phyloP scores from a whole-genome alignment of 1,139 yeast species.

The Saccharomycopsis phalli region DNA sequence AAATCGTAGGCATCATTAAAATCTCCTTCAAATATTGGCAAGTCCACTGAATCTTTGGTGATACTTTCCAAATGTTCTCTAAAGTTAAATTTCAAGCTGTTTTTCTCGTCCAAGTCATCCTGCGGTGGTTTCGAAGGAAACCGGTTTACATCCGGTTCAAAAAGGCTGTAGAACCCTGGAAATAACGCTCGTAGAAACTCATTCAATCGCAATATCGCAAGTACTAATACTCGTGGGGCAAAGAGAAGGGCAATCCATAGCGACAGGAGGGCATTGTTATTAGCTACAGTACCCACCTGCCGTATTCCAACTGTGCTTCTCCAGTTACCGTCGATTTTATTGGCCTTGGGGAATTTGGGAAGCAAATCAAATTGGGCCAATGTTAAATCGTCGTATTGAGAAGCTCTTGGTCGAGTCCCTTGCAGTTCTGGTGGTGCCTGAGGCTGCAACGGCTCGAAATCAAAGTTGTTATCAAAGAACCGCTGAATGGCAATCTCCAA shows the following conservation, averaged over 20 bases:
- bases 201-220: slow-evolving; percentile 31
- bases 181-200: slow-evolving; percentile 27
- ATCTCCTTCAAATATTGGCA: slow-evolving; percentile 26
- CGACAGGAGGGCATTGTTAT: not conserved
- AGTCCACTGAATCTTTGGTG: slow-evolving; percentile 24
- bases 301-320: slow-evolving; percentile 25
- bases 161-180: slow-evolving; percentile 27
- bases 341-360: slow-evolving; percentile 31
- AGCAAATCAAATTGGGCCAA: slow-evolving; percentile 29
- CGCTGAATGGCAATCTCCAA: slow-evolving; percentile 42
- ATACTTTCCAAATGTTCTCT: slow-evolving; percentile 21
- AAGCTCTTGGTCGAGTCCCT: slow-evolving; percentile 24
- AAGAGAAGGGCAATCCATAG: slow-evolving; percentile 29
- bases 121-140: slow-evolving; percentile 28
- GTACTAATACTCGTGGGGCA: slow-evolving; percentile 37
- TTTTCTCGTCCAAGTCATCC: slow-evolving; percentile 17
- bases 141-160: slow-evolving; percentile 26
- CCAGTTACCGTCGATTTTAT: slow-evolving; percentile 31
- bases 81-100: slow-evolving; percentile 16
- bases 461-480: slow-evolving; percentile 42
- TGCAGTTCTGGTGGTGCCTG: slow-evolving; percentile 1
- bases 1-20: slow-evolving; percentile 39
- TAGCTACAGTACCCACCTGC: not conserved
- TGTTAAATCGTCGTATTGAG: slow-evolving; percentile 35
- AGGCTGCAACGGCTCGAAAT: slow-evolving; percentile 26